Evolutionary conservation across 768 basidiomycete genomes (phyloP).

Genomic region (Atractiella rhizophila): DNA sequence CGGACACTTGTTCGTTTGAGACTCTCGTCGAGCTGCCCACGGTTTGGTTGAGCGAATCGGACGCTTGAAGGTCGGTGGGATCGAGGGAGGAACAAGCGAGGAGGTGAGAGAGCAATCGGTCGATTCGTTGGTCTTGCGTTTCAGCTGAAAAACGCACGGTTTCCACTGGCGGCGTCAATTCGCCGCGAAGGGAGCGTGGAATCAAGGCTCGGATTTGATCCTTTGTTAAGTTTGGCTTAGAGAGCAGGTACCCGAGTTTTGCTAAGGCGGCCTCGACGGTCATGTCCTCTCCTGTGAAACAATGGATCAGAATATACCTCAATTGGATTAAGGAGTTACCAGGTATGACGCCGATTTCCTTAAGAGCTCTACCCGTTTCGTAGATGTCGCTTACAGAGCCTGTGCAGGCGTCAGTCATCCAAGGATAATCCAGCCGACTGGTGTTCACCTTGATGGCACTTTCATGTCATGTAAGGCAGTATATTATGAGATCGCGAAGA

Average conservation of each 20-base stretch:
- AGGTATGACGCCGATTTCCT: conserved; percentile 19
- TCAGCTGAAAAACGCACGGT: neutral
- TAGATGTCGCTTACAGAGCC: conserved; percentile 68
- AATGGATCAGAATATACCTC: conserved; percentile 31
- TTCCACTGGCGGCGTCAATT: conserved; percentile 34
- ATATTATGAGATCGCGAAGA: no score
- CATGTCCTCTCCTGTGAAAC: neutral
- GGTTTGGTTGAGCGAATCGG: neutral
- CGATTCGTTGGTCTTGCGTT: conserved; percentile 1
- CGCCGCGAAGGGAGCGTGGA: conserved; percentile 56
- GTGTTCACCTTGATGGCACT: no score
- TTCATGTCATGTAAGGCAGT: no score
- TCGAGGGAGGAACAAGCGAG: neutral
- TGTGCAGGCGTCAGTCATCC: no score
- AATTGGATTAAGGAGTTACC: no score
- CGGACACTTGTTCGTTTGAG: neutral
- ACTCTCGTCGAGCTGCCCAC: neutral
- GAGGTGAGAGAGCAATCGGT: conserved; percentile 5
- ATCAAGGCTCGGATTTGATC: conserved; percentile 50
- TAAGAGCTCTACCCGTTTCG: conserved; percentile 45
- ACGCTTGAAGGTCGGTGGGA: neutral
- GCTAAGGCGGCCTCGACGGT: conserved; percentile 49
- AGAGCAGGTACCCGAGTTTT: conserved; percentile 69
- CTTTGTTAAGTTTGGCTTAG: conserved; percentile 48
- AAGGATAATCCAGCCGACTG: no score